Base-by-base conservation (phyloP, 2,329 filamentous ascomycete species). In the Pestalotiopsis sp. region DNA sequence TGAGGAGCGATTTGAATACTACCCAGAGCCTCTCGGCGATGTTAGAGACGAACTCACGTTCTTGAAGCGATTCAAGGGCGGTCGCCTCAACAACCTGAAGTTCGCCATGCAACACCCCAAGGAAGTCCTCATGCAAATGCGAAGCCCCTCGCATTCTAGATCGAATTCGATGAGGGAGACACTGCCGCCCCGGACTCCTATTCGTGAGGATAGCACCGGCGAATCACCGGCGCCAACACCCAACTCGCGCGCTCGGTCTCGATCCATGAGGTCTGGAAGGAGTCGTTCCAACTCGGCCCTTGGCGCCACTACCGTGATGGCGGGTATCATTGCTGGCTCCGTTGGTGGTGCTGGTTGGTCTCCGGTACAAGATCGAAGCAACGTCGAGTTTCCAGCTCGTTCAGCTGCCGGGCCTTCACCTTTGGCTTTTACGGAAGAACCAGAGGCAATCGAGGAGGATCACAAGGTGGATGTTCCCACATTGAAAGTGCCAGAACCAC, bases 31-130 rank as follows among this genome's bases (percentile, higher is more conserved):
- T 2, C 84, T 96, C 65, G 86, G 89, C 57, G 92, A 95, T 72
- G 90, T 97, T 73, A 89, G 91, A 56, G 91, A 95, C 75, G 93
- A 96, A 78, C 89, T 97, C 61, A 89, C 90, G 67, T 96, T 94
- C 82, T 86, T 96, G 75, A 92, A 92, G 81, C 90, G 87, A 73
- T 87, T 95, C 81, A 94, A 93, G 81, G 93, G 93, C 72, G 93
- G 93, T 52, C 92, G 93, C 70, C 82, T 97, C 69, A 95, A 94
- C 83, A 91, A 92, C 76, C 84, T 97, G 73, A 93, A 91, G 80
- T 95, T 94, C 78, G 90, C 91, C 69, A 89, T 95, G 71, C 85
- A 90, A 76, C 91, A 95, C 75, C 92, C 93, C 69, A 90, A 89
- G 75, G 91, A 94, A 78, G 88, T 88, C 2, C 87, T 94, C 74